Conservation (phyloP, 2,329 filamentous ascomycete species). For the Endoconidiophora polonica region DNA sequence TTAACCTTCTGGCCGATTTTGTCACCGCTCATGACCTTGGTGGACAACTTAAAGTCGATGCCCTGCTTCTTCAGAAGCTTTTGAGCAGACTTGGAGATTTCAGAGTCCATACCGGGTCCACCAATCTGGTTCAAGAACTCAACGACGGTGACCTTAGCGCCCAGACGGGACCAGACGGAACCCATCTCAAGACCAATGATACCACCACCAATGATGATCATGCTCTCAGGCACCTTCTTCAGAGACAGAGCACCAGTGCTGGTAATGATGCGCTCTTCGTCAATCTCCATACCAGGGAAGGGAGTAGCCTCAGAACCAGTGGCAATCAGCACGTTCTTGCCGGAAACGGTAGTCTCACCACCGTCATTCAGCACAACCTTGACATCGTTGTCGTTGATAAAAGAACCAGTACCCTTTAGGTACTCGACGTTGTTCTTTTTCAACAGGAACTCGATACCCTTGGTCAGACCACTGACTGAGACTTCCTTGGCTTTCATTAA, state of each 20-base stretch:
- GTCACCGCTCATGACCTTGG: conserved; percentile 83
- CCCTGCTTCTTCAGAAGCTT: conserved; percentile 94
- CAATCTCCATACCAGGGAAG: conserved; percentile 87
- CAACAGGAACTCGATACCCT: conserved; percentile 93
- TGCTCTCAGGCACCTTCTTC: conserved; percentile 80
- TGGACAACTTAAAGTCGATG: conserved; percentile 94
- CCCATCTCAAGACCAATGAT: conserved; percentile 99
- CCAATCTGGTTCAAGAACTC: conserved; percentile 95
- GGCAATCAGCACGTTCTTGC: conserved; percentile 96
- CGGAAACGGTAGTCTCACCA: conserved; percentile 70
- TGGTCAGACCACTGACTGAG: conserved; percentile 75
- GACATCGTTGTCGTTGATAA: conserved; percentile 78
- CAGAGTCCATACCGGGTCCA: conserved; percentile 90
- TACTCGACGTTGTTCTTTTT: conserved; percentile 99
- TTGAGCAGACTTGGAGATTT: conserved; percentile 80
- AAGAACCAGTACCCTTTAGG: conserved; percentile 80
- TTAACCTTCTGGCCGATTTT: conserved; percentile 60
- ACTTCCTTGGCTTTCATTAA: conserved; percentile 99
- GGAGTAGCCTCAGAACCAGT: conserved; percentile 91
- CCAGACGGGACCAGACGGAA: conserved; percentile 91
- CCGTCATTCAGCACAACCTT: conserved; percentile 82
- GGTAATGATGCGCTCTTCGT: conserved; percentile 94
- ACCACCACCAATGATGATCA: conserved; percentile 94
- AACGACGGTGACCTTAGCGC: conserved; percentile 87
- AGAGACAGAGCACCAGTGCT: conserved; percentile 89